These are phyloP conservation scores for Hortaea werneckii DNA, from an alignment of 2,329 filamentous ascomycete genomes.

Conservation along the genomic window DNA sequence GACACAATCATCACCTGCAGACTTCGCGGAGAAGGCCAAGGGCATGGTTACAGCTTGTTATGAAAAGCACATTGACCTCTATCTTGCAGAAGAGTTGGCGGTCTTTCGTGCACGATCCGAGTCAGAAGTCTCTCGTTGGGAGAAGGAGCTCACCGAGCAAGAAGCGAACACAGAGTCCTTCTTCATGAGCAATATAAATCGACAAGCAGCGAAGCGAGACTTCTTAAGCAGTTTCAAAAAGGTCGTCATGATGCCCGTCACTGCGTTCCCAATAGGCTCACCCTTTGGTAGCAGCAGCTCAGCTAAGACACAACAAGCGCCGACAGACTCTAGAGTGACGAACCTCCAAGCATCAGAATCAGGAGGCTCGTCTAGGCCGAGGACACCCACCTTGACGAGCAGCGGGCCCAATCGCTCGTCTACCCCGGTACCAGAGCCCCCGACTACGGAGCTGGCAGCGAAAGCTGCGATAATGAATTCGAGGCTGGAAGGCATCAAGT, in stretches of 20 bases:
- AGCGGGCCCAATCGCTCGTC: constrained; percentile 19
- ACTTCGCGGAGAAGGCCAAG: constrained; percentile 55
- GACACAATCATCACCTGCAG: constrained; percentile 51
- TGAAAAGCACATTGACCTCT: constrained; percentile 87
- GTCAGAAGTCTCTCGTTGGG: constrained; percentile 71
- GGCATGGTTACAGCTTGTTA: constrained; percentile 64
- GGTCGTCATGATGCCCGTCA: constrained; percentile 98
- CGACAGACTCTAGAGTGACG: constrained; percentile 5
- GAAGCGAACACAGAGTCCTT: constrained; percentile 86
- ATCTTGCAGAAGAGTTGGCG: constrained; percentile 82
- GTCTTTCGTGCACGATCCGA: constrained; percentile 71
- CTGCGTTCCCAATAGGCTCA: constrained; percentile 43
- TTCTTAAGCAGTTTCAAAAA: constrained; percentile 96
- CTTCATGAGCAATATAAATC: constrained; percentile 90
- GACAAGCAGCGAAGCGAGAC: constrained; percentile 91
- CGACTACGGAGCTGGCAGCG: constrained; percentile 83
- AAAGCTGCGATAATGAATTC: constrained; percentile 98
- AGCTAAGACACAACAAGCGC: constrained; percentile 1
- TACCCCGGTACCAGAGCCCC: constrained; percentile 49
- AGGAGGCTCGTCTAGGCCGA: constrained; percentile 13
- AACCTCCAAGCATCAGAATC: constrained; percentile 16
- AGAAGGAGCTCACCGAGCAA: constrained; percentile 82
- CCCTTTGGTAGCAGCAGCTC: constrained; percentile 37
- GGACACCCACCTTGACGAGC: constrained; percentile 18
- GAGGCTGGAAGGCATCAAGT: constrained; percentile 85